Evolutionary conservation across 306 rosid species (phyloP), one percentile per base, ranked within the genome.

Genomic region (Geum urbanum): DNA sequence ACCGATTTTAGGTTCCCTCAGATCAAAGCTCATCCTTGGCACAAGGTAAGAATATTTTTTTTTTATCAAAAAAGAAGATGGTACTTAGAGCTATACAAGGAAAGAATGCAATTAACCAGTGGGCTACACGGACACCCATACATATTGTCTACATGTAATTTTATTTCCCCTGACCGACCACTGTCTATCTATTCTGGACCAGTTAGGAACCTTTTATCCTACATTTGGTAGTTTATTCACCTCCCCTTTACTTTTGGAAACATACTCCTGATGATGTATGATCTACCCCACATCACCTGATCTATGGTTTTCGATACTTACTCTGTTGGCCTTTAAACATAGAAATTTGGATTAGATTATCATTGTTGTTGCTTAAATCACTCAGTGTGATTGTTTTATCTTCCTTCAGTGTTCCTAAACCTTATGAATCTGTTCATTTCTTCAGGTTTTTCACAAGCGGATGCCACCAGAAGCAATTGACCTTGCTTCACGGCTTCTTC

Each of bases 391-490:
- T 41, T 12, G 6, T 22, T 16, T 27, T 43, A 32, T 11, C 3
- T 44, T n/a, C 10, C 13, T 37, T 19, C 18, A 52, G 51, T 51
- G 40, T 72, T 71, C 57, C 46, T 71, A 54, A 40, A 59, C 69
- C 27, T 76, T 35, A 63, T 65, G 73, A 66, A 55, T 66, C 39
- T 69, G 41, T 50, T 82, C 72, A 61, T 52, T 62, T 73, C 56
- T 77, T 81, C 80, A 94, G 98, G 90, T 94, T 76, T 94, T 94
- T 82, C 94, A 84, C 76, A 88, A 90, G 80, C 81, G 92, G 74
- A 94, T 87, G 97, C 98, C 98, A 55, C 97, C 98, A 19, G 97
- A 90, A 84, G 98, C 97, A 74, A 90, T 94, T 77, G 98, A 94
- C 82, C 97, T 94, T 74, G 89, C 97, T 67, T 90, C 97, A 61